Conservation (phyloP, 2,329 filamentous ascomycete species). For the Blastomyces percursus region DNA sequence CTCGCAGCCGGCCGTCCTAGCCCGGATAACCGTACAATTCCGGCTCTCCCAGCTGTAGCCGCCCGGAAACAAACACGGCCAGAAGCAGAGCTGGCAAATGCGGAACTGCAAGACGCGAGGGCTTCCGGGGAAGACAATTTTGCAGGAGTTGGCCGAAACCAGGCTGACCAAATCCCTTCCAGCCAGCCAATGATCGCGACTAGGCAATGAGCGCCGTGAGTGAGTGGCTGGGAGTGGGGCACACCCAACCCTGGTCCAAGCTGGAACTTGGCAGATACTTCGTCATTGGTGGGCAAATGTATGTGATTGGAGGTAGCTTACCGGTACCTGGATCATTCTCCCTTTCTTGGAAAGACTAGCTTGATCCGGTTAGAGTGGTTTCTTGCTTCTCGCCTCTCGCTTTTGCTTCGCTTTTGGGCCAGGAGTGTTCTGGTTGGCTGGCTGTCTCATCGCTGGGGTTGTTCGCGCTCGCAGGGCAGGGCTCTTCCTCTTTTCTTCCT, state of each 20-base stretch:
- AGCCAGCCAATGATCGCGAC: no score
- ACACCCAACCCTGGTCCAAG: not conserved
- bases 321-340: not conserved
- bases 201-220: not conserved
- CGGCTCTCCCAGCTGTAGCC: no score
- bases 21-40: no score
- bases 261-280: not conserved
- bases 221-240: not conserved
- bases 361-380: no score
- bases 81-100: no score
- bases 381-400: not conserved
- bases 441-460: conserved; percentile 4
- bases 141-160: no score
- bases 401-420: not conserved
- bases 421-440: no score
- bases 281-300: not conserved
- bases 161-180: no score
- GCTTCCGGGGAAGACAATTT: no score
- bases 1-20: no score
- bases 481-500: conserved; percentile 11
- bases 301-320: not conserved
- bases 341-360: not conserved
- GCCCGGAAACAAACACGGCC: no score
- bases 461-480: conserved; percentile 10
- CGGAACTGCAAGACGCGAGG: no score